Percentiles rank a stretch among this genome's conserved stretches.
phyloP scores from a whole-genome alignment of 768 basidiomycete species.

The Kondoa subrosea region DNA sequence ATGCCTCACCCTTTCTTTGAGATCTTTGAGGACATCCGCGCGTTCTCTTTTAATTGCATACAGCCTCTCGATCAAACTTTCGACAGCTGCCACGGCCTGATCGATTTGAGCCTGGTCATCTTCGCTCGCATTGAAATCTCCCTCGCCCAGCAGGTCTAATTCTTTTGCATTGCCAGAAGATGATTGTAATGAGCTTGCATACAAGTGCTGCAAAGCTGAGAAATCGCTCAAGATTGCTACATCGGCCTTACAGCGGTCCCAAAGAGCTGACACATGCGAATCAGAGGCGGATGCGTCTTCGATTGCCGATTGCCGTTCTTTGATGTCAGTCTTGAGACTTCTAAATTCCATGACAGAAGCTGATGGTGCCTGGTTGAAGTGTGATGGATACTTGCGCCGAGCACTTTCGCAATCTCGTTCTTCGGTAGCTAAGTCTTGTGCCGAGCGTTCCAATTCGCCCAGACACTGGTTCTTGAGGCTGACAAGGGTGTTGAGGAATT shows the following conservation, averaged over 20 bases:
- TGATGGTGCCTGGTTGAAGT: constrained; percentile 73
- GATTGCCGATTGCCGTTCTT: constrained; percentile 52
- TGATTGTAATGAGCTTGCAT: too few species aligned
- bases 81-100: constrained; percentile 55
- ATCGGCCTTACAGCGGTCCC: constrained; percentile 53
- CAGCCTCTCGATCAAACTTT: constrained; percentile 57
- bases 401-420: constrained; percentile 63
- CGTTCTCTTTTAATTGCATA: constrained; percentile 73
- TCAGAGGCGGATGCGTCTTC: constrained; percentile 66
- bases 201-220: constrained; percentile 34
- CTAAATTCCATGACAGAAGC: constrained; percentile 52
- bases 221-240: constrained; percentile 47
- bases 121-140: too few species aligned
- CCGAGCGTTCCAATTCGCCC: constrained; percentile 46
- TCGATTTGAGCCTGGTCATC: constrained; percentile 51
- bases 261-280: constrained; percentile 52
- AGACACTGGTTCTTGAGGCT: constrained; percentile 45
- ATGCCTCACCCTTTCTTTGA: constrained; percentile 72
- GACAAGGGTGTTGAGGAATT: constrained; percentile 44
- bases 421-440: constrained; percentile 60
- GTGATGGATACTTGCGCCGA: constrained; percentile 60
- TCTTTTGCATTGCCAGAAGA: too few species aligned
- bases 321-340: constrained; percentile 49
- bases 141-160: constrained; percentile 26
- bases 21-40: constrained; percentile 68